These are phyloP conservation scores for Hypoxylon rickii DNA, from an alignment of 495 filamentous ascomycete genomes.

Conservation along the genomic window DNA sequence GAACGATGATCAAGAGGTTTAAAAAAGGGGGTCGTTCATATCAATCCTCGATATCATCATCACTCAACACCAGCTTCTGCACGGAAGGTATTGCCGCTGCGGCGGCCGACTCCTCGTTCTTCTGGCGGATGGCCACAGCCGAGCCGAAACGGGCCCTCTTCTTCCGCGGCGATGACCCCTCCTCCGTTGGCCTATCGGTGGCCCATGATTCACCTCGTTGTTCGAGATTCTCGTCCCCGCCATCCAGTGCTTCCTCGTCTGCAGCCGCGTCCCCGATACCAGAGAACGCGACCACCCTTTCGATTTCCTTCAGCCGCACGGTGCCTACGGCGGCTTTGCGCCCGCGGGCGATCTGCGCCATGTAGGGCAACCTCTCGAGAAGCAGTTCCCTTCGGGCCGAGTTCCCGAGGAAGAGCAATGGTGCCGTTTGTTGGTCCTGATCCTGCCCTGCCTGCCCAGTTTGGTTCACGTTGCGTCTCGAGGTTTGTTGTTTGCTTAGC, in stretches of 20 bases:
- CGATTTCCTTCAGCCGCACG: conserved; percentile 56
- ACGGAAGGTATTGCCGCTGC: conserved; percentile 48
- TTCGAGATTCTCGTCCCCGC: conserved; percentile 49
- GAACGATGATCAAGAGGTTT: too few species aligned
- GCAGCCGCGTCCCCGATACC: conserved; percentile 50
- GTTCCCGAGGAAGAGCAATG: conserved; percentile 57
- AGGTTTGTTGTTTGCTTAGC: conserved; percentile 39
- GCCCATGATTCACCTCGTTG: conserved; percentile 57
- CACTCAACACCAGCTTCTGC: conserved; percentile 76
- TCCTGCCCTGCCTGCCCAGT: conserved; percentile 17
- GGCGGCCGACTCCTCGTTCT: conserved; percentile 26
- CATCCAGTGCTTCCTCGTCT: conserved; percentile 54
- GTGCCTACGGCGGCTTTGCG: conserved; percentile 36
- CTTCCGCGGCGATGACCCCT: conserved; percentile 43
- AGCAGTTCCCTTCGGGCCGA: conserved; percentile 74
- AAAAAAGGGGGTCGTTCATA: too few species aligned
- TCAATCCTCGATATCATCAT: conserved; percentile 98
- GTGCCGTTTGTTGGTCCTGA: conserved; percentile 28
- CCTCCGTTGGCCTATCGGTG: conserved; percentile 60
- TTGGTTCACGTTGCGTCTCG: conserved; percentile 22
- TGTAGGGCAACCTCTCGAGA: conserved; percentile 83
- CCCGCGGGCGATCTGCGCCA: conserved; percentile 64
- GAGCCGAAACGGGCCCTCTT: conserved; percentile 31
- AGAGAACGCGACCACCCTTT: conserved; percentile 69
- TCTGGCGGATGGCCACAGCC: conserved; percentile 37